Base-by-base conservation (phyloP, 768 basidiomycete genomes). In the Podaxis mareebaensis region DNA sequence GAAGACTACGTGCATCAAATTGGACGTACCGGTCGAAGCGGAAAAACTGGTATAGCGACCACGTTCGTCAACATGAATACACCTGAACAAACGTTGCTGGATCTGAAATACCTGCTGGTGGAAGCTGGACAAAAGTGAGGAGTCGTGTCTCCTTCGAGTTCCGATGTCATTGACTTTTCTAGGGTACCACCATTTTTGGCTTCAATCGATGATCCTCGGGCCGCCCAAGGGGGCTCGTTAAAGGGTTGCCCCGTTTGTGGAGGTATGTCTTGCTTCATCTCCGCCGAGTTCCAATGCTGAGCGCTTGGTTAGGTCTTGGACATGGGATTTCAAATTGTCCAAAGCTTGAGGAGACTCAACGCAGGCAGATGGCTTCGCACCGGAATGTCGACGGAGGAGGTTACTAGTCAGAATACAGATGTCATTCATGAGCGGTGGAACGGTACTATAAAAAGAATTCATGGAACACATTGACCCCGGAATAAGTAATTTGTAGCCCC, bases 1-100 rank as follows among this genome's bases (percentile, higher is more conserved):
- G 97, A 99, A 76, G 97, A 99, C 74, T 99, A 99, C 70, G 96
- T 99, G 55, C 97, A 99, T 79, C 96, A 99, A 76, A 99, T 99
- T 67, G 97, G 97, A 28, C 91, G 97, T 64, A 99, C 97, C 6
- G 97, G 97, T 57, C 88, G 97, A 68, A 95, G 92, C 67, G 97
- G 97, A 22, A 98, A 98, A 75, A 99, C 97, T 0, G 97, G 97
- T 57, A 98, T 99, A 61, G 96, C 97, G 36, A 99, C 97, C 38
- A 96, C 97, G 39, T 99, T 99, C 71, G 94, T 99, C 60, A 99
- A 99, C 74, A 96, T 96, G 93, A 93, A 92, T 71, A 97, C 96
- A 2, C 85, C 91, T 0, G 97, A 99, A 72, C 96, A 98, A 77
- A 99, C 97, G 1, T 78, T 99, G 39, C 77, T 99, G 65, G 97